phyloP scores from a whole-genome alignment of 2,329 filamentous ascomycete genomes.

The Ophiocordyceps camponoti-floridani region DNA sequence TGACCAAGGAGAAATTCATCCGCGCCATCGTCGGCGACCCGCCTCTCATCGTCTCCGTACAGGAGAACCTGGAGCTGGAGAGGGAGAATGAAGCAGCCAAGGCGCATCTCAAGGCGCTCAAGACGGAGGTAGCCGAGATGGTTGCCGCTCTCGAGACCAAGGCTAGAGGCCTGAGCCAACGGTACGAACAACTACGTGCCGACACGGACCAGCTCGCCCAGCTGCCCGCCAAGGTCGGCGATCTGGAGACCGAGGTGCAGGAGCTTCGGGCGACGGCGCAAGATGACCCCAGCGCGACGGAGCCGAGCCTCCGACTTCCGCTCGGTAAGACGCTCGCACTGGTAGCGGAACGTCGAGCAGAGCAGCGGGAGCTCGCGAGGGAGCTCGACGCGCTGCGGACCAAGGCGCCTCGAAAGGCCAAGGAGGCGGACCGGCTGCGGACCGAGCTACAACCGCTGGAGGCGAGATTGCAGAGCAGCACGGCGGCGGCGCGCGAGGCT shows the following conservation, averaged over 20 bases:
- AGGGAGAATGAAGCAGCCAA: conserved; percentile 52
- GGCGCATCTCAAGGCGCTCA: conserved; percentile 58
- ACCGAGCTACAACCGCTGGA: conserved; percentile 53
- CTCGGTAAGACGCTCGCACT: conserved; percentile 37
- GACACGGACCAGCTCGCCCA: conserved; percentile 30
- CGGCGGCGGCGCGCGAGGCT: conserved; percentile 52
- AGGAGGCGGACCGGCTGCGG: conserved; percentile 47
- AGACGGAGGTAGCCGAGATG: conserved; percentile 59
- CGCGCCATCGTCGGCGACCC: conserved; percentile 82
- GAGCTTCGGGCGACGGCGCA: conserved; percentile 24
- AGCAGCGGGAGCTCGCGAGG: conserved; percentile 38
- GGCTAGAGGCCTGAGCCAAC: conserved; percentile 37
- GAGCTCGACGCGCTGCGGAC: conserved; percentile 45
- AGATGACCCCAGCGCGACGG: conserved; percentile 7
- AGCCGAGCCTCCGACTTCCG: conserved; percentile 34
- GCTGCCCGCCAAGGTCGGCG: conserved; percentile 29
- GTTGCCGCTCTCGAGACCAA: conserved; percentile 53
- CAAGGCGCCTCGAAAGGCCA: conserved; percentile 45
- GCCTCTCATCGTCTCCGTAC: conserved; percentile 63
- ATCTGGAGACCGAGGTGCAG: conserved; percentile 29
- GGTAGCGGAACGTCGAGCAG: conserved; percentile 29
- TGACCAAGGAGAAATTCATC: conserved; percentile 96
- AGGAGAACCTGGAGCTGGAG: conserved; percentile 69
- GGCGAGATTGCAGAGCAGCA: conserved; percentile 44
- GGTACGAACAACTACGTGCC: conserved; percentile 30